Evolutionary conservation across 1,284 basidiomycete genomes (phyloP).

Genomic region (Boletus smithii): DNA sequence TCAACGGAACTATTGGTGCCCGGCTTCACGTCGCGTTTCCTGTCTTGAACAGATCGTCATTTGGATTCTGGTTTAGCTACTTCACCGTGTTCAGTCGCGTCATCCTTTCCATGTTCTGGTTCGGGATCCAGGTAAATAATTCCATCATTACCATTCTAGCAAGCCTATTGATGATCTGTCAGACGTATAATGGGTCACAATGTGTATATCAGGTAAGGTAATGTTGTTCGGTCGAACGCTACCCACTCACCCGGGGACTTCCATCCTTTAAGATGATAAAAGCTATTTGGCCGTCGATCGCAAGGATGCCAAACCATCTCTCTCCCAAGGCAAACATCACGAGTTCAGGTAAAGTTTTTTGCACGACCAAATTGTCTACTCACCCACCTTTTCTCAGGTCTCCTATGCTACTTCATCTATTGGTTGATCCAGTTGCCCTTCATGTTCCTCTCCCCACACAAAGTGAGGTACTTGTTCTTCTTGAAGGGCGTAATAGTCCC

Average conservation of each 20-base stretch:
- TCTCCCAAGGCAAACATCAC: slow-evolving; percentile 53
- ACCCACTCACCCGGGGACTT: neutral
- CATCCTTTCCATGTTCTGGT: slow-evolving; percentile 63
- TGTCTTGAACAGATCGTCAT: slow-evolving; percentile 58
- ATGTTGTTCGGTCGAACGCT: neutral
- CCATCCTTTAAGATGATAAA: slow-evolving; percentile 64
- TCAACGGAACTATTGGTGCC: slow-evolving; percentile 59
- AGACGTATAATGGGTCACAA: slow-evolving; percentile 32
- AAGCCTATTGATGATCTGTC: neutral
- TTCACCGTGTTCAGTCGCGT: slow-evolving; percentile 62
- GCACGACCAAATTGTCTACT: neutral
- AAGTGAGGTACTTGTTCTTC: slow-evolving; percentile 60
- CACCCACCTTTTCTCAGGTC: slow-evolving; percentile 31
- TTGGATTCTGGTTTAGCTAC: slow-evolving; percentile 63
- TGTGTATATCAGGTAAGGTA: slow-evolving; percentile 29
- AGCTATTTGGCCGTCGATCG: slow-evolving; percentile 65
- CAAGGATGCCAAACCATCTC: slow-evolving; percentile 53
- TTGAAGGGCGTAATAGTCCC: slow-evolving; percentile 61
- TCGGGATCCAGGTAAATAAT: slow-evolving; percentile 49
- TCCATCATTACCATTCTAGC: no score
- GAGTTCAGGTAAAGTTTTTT: slow-evolving; percentile 38
- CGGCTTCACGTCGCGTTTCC: slow-evolving; percentile 63
- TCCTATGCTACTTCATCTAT: slow-evolving; percentile 63
- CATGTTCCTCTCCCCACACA: slow-evolving; percentile 59
- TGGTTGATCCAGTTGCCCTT: slow-evolving; percentile 65